Percentiles rank a stretch among this genome's conserved stretches.
Evolutionary conservation across 192 early-diverging fungal species (phyloP).

Genomic region (Backusella morwellensis): DNA sequence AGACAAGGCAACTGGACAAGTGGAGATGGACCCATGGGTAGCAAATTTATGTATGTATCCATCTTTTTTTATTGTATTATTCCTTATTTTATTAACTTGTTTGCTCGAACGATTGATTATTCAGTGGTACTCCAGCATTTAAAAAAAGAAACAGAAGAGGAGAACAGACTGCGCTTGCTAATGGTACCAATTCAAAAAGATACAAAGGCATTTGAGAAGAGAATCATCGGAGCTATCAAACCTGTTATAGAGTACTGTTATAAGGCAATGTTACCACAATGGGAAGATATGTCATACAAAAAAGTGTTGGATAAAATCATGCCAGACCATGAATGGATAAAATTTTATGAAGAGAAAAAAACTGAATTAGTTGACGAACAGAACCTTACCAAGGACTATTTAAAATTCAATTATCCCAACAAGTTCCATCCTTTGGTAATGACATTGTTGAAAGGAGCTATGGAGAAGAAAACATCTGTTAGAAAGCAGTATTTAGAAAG

Average conservation of each 20-base stretch:
- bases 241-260: slow-evolving; percentile 18
- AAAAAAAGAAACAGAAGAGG: slow-evolving; percentile 32
- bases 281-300: slow-evolving; percentile 14
- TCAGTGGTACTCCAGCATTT: slow-evolving; percentile 30
- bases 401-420: slow-evolving; percentile 37
- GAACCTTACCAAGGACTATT: slow-evolving; percentile 16
- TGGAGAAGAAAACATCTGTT: slow-evolving; percentile 36
- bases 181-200: slow-evolving; percentile 27
- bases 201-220: slow-evolving; percentile 22
- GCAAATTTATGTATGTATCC: slow-evolving; percentile 27
- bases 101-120: background rate
- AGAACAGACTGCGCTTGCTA: slow-evolving; percentile 29
- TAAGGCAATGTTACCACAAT: background rate
- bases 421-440: slow-evolving; percentile 32
- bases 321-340: slow-evolving; percentile 39
- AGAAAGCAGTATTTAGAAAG: slow-evolving; percentile 39
- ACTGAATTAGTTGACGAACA: slow-evolving; percentile 41
- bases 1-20: slow-evolving; percentile 8
- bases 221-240: slow-evolving; percentile 17
- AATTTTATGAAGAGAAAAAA: slow-evolving; percentile 30
- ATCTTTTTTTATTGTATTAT: background rate
- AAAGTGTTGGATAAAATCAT: background rate
- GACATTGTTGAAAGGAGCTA: slow-evolving; percentile 38
- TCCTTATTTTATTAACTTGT: background rate
- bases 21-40: slow-evolving; percentile 30